Conservation (phyloP, 2,329 filamentous ascomycete genomes). For the Colletotrichum simmondsii region DNA sequence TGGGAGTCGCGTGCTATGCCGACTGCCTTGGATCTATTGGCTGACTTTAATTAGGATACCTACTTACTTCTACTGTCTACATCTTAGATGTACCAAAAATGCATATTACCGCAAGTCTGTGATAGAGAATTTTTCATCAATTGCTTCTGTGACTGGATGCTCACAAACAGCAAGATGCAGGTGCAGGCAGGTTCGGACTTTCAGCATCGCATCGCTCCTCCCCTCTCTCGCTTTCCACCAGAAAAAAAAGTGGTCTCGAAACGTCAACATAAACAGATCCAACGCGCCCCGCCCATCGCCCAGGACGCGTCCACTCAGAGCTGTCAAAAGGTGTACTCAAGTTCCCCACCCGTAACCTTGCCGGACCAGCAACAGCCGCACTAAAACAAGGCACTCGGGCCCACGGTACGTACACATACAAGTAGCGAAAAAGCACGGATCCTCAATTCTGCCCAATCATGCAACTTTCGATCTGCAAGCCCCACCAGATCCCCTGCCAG, state of each 20-base stretch:
- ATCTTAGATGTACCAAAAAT: not conserved
- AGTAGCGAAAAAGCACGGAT: not conserved
- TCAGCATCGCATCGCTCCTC: not conserved
- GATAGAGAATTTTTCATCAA: constrained; percentile 13
- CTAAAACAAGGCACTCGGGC: constrained; percentile 1
- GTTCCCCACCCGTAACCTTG: not conserved
- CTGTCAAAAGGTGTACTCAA: not conserved
- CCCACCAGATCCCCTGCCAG: not conserved
- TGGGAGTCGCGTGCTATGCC: not conserved
- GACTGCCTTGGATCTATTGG: not conserved
- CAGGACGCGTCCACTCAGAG: not conserved
- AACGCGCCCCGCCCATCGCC: constrained; percentile 5
- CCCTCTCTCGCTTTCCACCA: not conserved
- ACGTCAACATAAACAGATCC: constrained; percentile 6
- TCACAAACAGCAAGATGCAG: constrained; percentile 7
- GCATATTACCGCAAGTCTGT: not conserved
- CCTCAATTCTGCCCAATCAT: not conserved
- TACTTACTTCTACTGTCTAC: not conserved
- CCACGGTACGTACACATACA: not conserved
- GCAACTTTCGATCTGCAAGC: too few relatives aligned
- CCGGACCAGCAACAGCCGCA: not conserved
- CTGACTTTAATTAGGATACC: not conserved
- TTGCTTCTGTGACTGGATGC: constrained; percentile 15
- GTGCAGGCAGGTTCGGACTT: not conserved
- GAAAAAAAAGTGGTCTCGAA: not conserved